Conservation (phyloP, 2,329 filamentous ascomycete genomes). For the Moelleriella libera region DNA sequence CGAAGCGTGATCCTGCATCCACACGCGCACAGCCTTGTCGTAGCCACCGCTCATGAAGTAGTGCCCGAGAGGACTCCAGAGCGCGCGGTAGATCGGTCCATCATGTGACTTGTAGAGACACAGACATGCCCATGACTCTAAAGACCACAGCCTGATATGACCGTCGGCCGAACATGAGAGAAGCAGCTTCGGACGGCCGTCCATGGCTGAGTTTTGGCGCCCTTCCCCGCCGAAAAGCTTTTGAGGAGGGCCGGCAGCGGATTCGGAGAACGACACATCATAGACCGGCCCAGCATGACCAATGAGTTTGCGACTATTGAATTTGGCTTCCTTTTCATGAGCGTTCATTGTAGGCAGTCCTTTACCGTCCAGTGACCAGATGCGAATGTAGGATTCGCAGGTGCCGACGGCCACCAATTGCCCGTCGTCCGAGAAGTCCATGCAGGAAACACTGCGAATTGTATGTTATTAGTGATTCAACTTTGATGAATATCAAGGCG, state of each 20-base stretch:
- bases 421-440: slow-evolving; percentile 90
- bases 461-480: background rate
- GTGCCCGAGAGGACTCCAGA: slow-evolving; percentile 86
- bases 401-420: slow-evolving; percentile 79
- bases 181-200: slow-evolving; percentile 56
- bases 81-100: slow-evolving; percentile 74
- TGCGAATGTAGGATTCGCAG: slow-evolving; percentile 84
- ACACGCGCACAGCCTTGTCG: slow-evolving; percentile 81
- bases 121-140: slow-evolving; percentile 83
- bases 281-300: slow-evolving; percentile 88
- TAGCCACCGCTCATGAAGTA: slow-evolving; percentile 84
- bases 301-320: slow-evolving; percentile 57
- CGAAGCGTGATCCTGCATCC: slow-evolving; percentile 85
- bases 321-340: slow-evolving; percentile 43
- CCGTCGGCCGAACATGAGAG: slow-evolving; percentile 81
- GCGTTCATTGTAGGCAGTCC: slow-evolving; percentile 55
- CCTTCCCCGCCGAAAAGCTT: slow-evolving; percentile 36
- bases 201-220: slow-evolving; percentile 24
- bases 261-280: slow-evolving; percentile 70
- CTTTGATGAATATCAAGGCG: no score
- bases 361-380: slow-evolving; percentile 84
- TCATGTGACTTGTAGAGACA: slow-evolving; percentile 91
- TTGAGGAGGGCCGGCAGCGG: slow-evolving; percentile 40
- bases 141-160: slow-evolving; percentile 80
- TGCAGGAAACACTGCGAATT: slow-evolving; percentile 65